Evolutionary conservation across 306 rosid species (phyloP).

Genomic region (Gastrolobium villosum): DNA sequence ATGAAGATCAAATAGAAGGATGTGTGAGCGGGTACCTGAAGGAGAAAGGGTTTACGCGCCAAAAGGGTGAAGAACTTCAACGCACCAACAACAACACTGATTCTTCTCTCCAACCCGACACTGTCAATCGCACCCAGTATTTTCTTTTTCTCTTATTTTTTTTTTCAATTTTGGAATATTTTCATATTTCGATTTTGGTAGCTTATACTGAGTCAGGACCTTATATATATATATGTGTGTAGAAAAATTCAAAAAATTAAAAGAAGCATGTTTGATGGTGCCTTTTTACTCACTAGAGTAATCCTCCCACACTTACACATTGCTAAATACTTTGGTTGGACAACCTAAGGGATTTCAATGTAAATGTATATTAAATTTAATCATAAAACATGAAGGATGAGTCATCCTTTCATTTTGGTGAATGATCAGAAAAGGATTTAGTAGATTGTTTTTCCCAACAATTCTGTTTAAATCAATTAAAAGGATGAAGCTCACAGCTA

Average conservation of each 20-base stretch:
- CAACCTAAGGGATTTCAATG: background rate
- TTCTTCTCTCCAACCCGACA: conserved; percentile 53
- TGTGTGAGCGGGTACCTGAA: conserved; percentile 65
- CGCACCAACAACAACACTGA: conserved; percentile 39
- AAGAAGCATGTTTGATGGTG: background rate
- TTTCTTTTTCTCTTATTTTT: background rate
- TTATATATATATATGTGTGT: background rate
- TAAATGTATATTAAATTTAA: background rate
- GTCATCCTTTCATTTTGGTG: background rate
- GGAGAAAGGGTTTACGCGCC: conserved; percentile 72
- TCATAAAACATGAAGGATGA: background rate
- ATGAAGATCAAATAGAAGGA: conserved; percentile 70
- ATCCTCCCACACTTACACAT: background rate
- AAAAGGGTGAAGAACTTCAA: conserved; percentile 64
- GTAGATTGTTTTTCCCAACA: background rate
- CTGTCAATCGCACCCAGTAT: conserved; percentile 44
- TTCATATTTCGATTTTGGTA: background rate
- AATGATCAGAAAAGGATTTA: background rate
- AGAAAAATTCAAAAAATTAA: too few relatives aligned
- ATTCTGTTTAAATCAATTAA: background rate
- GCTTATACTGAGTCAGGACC: background rate
- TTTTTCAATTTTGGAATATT: background rate
- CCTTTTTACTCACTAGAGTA: background rate
- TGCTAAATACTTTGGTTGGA: background rate
- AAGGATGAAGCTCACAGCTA: background rate